A percentile compares a stretch with the other conserved stretches of the same genome.
phyloP scores from a whole-genome alignment of 495 filamentous ascomycete species.

The Wilcoxina mikolae region DNA sequence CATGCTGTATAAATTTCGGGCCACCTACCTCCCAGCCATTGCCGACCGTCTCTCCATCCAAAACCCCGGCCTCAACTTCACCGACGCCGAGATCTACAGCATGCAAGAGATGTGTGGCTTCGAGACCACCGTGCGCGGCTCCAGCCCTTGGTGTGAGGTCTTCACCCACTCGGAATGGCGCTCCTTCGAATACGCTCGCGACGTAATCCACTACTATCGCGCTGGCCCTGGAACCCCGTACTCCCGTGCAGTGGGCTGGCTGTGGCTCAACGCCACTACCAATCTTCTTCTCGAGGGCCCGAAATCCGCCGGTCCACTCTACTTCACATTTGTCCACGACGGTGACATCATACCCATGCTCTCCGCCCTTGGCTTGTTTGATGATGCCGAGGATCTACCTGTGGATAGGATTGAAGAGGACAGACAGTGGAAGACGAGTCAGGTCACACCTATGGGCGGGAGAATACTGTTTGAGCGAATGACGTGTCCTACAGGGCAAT shows the following conservation, averaged over 20 bases:
- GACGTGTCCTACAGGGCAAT: slow-evolving; percentile 31
- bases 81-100: slow-evolving; percentile 38
- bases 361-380: slow-evolving; percentile 40
- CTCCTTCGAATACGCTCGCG: slow-evolving; percentile 46
- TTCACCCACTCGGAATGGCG: slow-evolving; percentile 44
- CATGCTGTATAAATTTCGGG: slow-evolving; percentile 36
- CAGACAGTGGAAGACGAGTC: slow-evolving; percentile 41
- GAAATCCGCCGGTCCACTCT: slow-evolving; percentile 34
- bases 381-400: slow-evolving; percentile 35
- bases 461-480: slow-evolving; percentile 43
- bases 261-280: slow-evolving; percentile 48
- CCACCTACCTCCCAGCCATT: slow-evolving; percentile 38
- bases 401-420: slow-evolving; percentile 31
- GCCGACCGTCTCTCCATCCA: slow-evolving; percentile 33
- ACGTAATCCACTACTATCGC: slow-evolving; percentile 46
- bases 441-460: slow-evolving; percentile 45
- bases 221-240: slow-evolving; percentile 45
- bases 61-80: slow-evolving; percentile 32
- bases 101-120: slow-evolving; percentile 54
- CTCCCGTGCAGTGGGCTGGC: slow-evolving; percentile 44
- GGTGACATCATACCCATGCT: slow-evolving; percentile 45
- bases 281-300: slow-evolving; percentile 37
- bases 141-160: slow-evolving; percentile 43
- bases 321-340: slow-evolving; percentile 48
- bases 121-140: slow-evolving; percentile 40